Base-by-base conservation (phyloP, 2,329 filamentous ascomycete genomes). In the Aspergillus cejpii region DNA sequence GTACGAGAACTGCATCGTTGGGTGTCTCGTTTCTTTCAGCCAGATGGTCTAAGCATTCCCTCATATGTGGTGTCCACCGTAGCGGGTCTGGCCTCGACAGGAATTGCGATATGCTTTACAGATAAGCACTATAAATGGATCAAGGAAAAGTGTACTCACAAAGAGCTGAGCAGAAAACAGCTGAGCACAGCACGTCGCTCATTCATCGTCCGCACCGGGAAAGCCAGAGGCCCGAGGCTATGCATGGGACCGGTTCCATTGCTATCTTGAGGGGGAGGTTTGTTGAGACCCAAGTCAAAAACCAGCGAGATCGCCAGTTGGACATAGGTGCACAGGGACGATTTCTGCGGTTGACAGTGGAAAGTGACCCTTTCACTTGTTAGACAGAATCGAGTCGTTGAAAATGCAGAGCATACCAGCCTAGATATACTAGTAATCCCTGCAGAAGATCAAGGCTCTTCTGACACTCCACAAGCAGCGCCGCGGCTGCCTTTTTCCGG, bases 41-140 rank as follows among this genome's bases (percentile, higher is more conserved):
- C 0, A 83, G 60, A 1, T 67, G 50, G 6, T 68, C 59, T 1
- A 81, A 62, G 20, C 71, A 76, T 21, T 80, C 76, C 14, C 79
- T 76, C 66, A 83, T 73, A 41, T 79, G 72, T 0, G 71, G 50
- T 0, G 74, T 79, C 79, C 79, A 83, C 1, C 63, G 67, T 38
- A 81, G 64, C 1, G 68, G 52, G 39, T 80, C 76, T 39, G 72
- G 67, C 31, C 70, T 69, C 24, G 69, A 71, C 5, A 76, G 61
- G 31, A 70, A 72, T 1, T 62, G 61, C 11, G 66, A 55, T 41
- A 65, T 56, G 20, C 70, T 75, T n/a, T n/a, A n/a, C n/a, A n/a
- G 44, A 43, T 52, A 69, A 5, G n/a, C 21, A 15, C 12, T 5
- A 3, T 14, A 14, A 3, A 29, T 15, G 2, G 21, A 5, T 14